These are phyloP conservation scores for Epichloe coenophiala DNA, from an alignment of 2,329 filamentous ascomycete genomes.

Conservation along the genomic window DNA sequence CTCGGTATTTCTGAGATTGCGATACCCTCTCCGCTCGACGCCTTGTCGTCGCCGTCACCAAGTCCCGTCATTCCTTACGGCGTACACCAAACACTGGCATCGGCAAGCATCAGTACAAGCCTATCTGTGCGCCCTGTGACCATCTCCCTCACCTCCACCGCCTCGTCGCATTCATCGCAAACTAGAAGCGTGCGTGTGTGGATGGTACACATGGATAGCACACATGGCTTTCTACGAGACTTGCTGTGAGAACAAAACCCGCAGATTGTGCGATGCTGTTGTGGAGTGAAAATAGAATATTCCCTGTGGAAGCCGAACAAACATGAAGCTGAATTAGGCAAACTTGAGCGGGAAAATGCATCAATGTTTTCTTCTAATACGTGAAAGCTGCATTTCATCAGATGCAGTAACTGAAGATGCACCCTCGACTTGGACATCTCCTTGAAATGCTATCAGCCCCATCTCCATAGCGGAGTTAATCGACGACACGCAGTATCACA, in stretches of 20 bases:
- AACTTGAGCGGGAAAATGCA: slow-evolving; percentile 16
- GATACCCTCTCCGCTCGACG: not conserved
- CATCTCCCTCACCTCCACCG: not conserved
- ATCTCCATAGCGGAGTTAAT: too few species aligned
- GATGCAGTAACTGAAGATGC: slow-evolving; percentile 12
- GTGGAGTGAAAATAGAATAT: too few species aligned
- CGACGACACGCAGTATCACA: too few species aligned
- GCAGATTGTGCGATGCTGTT: too few species aligned
- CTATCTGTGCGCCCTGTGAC: not conserved
- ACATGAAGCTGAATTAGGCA: slow-evolving; percentile 13
- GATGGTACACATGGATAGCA: too few species aligned
- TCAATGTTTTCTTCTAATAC: slow-evolving; percentile 10
- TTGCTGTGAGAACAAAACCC: too few species aligned
- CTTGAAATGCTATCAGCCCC: slow-evolving; percentile 7
- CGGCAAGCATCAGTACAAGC: not conserved
- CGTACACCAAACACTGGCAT: not conserved
- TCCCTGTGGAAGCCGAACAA: too few species aligned
- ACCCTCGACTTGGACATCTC: slow-evolving; percentile 15
- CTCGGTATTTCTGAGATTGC: not conserved
- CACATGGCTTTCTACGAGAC: too few species aligned
- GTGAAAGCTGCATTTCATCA: slow-evolving; percentile 1
- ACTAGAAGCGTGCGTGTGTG: not conserved
- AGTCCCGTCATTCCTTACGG: not conserved
- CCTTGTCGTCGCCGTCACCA: not conserved
- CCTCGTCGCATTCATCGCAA: not conserved